Evolutionary conservation across 140 eudicot genomes (phyloP).

Genomic region (Erigeron philadelphicus): DNA sequence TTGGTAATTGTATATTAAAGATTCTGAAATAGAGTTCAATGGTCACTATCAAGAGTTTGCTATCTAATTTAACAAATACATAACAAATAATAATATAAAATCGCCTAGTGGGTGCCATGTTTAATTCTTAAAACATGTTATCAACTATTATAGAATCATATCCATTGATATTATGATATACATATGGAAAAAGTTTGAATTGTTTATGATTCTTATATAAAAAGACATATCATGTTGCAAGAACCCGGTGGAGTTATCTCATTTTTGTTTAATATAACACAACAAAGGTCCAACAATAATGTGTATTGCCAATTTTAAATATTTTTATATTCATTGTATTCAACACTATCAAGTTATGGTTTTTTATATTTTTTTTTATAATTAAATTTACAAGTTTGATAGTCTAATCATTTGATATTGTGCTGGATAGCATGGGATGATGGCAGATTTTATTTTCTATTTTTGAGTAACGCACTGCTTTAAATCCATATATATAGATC

Average conservation of each 20-base stretch:
- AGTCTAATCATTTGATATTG: not conserved
- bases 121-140: slow-evolving; percentile 15
- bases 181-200: not conserved
- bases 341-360: no score
- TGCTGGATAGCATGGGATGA: not conserved
- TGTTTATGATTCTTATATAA: no score
- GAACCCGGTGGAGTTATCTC: no score
- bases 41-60: slow-evolving; percentile 8
- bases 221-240: no score
- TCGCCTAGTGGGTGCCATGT: not conserved
- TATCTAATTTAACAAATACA: slow-evolving; percentile 4
- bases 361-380: not conserved
- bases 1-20: slow-evolving; percentile 29
- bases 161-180: no score
- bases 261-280: no score
- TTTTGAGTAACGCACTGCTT: not conserved
- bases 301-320: no score
- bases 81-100: not conserved
- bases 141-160: not conserved
- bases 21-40: slow-evolving; percentile 17
- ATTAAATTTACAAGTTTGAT: not conserved
- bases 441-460: not conserved
- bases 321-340: no score
- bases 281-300: no score
- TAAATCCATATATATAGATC: no score